phyloP scores from a whole-genome alignment of 352 stramenopile genomes.

The Globisporangium camurandrum region DNA sequence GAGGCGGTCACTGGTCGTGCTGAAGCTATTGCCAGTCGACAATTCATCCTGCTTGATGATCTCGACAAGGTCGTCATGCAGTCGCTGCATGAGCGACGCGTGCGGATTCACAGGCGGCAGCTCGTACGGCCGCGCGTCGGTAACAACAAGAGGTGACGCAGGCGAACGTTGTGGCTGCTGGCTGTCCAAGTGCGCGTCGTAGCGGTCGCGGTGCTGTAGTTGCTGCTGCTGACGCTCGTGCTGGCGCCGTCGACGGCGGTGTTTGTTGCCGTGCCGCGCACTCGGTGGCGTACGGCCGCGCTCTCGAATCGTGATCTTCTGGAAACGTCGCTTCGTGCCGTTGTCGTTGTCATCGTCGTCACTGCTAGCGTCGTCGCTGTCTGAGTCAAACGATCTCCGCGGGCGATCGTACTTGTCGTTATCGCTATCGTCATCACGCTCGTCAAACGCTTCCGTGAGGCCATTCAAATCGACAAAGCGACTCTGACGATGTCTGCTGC shows the following conservation, averaged over 20 bases:
- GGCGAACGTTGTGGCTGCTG: not conserved
- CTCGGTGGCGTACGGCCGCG: slow-evolving; percentile 26
- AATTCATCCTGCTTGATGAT: slow-evolving; percentile 39
- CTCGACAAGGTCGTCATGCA: slow-evolving; percentile 43
- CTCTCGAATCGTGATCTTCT: slow-evolving; percentile 37
- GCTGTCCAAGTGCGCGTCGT: not conserved
- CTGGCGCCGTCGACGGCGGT: slow-evolving; percentile 9
- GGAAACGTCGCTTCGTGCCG: slow-evolving; percentile 16
- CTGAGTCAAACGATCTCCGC: too few species aligned
- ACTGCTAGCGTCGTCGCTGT: not conserved
- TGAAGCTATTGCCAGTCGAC: slow-evolving; percentile 1
- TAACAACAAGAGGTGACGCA: not conserved
- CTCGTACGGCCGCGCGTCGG: not conserved
- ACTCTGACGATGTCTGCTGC: slow-evolving; percentile 4
- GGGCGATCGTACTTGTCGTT: not conserved
- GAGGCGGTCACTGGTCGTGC: too few species aligned
- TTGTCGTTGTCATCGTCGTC: slow-evolving; percentile 12
- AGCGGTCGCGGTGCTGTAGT: too few species aligned
- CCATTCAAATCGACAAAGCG: slow-evolving; percentile 42
- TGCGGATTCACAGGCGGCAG: slow-evolving; percentile 5
- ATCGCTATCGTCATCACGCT: slow-evolving; percentile 15
- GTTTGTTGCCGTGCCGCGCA: slow-evolving; percentile 2
- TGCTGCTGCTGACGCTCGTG: too few species aligned
- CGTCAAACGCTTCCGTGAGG: slow-evolving; percentile 48
- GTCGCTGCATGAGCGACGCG: slow-evolving; percentile 22